Evolutionary conservation across 129 eudicot species (phyloP), one percentile per base, ranked within the genome.

Genomic region (Flaveria brownii): DNA sequence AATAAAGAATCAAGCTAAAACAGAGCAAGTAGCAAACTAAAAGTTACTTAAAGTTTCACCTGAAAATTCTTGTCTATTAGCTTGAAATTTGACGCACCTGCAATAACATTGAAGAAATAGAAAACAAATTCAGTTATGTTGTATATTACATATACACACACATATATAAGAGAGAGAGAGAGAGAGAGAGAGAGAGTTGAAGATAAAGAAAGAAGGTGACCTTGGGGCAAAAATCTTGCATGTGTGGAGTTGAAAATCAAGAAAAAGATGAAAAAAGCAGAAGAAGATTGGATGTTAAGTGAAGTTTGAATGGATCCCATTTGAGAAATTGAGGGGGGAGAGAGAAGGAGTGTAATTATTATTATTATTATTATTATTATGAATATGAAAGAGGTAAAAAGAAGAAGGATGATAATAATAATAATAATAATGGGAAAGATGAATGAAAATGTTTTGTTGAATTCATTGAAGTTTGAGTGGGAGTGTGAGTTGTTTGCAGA

Each of bases 61-160:
- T 73, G 81, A 10, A 39, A n/a, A 80, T 69, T 43, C 16, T 77
- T 74, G 63, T 77, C 60, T 57, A 71, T 22, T 22, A 43, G 79
- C 85, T 84, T 84, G 68, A 73, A 82, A 59, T 45, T 81, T 49
- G 75, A 52, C 68, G 82, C 82, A 71, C 87, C 90, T 86, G 82
- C 65, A 62, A 57, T 49, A 68, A 73, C 78, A 82, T 39, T 16
- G 63, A 67, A 69, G 36, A 18, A 78, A 83, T 16, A 10, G 12
- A 22, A 69, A 1, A 13, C 12, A 3, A 71, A 23, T 25, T 43
- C 9, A 2, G 1, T n/a, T 65, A 18, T 28, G 0, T 3, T 30
- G 36, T 4, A 30, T 30, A 4, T 30, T 3, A 30, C 0, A 30
- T 3, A 30, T 0, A 30, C 36, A 30, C 36, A 30, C 4, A n/a